Percentiles rank a stretch among this genome's conserved stretches.
phyloP scores from a whole-genome alignment of 2,329 filamentous ascomycete species.

The Neopestalotiopsis clavispora region DNA sequence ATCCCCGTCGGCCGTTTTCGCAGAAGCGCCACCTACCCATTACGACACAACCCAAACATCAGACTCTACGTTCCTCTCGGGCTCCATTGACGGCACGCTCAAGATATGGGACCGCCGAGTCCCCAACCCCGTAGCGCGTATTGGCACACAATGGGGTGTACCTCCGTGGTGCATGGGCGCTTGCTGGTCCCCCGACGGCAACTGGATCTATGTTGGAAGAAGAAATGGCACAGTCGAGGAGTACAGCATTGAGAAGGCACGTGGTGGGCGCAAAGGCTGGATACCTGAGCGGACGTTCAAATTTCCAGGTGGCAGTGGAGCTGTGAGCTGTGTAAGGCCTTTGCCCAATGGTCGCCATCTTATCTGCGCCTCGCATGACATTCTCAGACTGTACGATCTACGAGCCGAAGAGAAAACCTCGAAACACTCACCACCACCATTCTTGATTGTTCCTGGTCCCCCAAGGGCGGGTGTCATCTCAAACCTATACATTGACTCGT shows the following conservation, averaged over 20 bases:
- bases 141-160: conserved; percentile 73
- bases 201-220: conserved; percentile 90
- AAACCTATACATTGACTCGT: conserved; percentile 83
- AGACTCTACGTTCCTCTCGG: conserved; percentile 84
- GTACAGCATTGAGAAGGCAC: conserved; percentile 81
- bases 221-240: conserved; percentile 95
- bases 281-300: conserved; percentile 79
- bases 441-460: conserved; percentile 92
- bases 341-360: conserved; percentile 95
- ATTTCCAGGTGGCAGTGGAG: conserved; percentile 86
- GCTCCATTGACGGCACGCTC: conserved; percentile 84
- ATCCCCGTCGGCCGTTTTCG: conserved; percentile 43
- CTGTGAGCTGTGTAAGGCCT: conserved; percentile 83
- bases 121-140: conserved; percentile 77
- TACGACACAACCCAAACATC: conserved; percentile 65
- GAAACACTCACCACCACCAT: conserved; percentile 84
- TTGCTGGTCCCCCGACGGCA: conserved; percentile 95
- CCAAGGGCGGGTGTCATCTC: conserved; percentile 85
- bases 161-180: conserved; percentile 98
- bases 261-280: conserved; percentile 66
- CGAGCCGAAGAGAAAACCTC: conserved; percentile 63
- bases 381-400: conserved; percentile 90
- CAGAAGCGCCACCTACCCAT: conserved; percentile 44
- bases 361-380: conserved; percentile 92
- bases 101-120: conserved; percentile 92